phyloP scores from a whole-genome alignment of 331 rosid species.

The Phaseolus coccineus region DNA sequence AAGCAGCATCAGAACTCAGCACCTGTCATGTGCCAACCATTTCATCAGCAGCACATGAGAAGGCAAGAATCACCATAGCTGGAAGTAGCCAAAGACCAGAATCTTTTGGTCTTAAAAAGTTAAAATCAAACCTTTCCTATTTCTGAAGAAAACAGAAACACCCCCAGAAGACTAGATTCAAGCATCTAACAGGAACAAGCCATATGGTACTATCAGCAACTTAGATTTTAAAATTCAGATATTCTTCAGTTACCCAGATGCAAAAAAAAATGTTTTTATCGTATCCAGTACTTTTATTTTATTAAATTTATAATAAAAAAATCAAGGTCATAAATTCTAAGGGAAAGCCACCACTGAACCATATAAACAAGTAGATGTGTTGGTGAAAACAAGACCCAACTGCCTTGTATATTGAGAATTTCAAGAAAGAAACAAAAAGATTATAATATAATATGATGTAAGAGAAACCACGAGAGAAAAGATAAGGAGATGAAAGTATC shows the following conservation, averaged over 20 bases:
- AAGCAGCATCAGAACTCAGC: conserved; percentile 45
- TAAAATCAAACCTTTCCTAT: neutral
- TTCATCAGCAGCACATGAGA: conserved; percentile 40
- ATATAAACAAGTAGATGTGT: conserved; percentile 35
- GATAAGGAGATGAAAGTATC: conserved; percentile 24
- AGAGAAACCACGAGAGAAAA: conserved; percentile 31
- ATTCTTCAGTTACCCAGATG: conserved; percentile 43
- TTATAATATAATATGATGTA: conserved; percentile 9
- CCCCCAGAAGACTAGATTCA: conserved; percentile 46
- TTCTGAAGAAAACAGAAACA: conserved; percentile 24
- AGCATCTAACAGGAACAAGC: conserved; percentile 25
- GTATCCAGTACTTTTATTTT: conserved; percentile 6
- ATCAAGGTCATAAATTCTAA: conserved; percentile 41
- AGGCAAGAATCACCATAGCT: conserved; percentile 12
- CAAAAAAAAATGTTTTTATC: conserved; percentile 27
- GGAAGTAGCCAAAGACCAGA: neutral
- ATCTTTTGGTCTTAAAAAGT: conserved; percentile 1
- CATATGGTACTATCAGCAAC: conserved; percentile 26
- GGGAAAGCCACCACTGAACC: conserved; percentile 40
- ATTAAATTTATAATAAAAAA: conserved; percentile 24
- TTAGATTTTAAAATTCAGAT: conserved; percentile 41
- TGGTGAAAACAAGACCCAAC: conserved; percentile 48
- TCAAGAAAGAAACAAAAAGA: neutral
- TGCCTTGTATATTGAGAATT: conserved; percentile 32
- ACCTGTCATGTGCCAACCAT: conserved; percentile 46